Percentiles rank a stretch among this genome's conserved stretches.
Conservation (phyloP, 495 filamentous ascomycete genomes). For the Lindgomyces ingoldianus region DNA sequence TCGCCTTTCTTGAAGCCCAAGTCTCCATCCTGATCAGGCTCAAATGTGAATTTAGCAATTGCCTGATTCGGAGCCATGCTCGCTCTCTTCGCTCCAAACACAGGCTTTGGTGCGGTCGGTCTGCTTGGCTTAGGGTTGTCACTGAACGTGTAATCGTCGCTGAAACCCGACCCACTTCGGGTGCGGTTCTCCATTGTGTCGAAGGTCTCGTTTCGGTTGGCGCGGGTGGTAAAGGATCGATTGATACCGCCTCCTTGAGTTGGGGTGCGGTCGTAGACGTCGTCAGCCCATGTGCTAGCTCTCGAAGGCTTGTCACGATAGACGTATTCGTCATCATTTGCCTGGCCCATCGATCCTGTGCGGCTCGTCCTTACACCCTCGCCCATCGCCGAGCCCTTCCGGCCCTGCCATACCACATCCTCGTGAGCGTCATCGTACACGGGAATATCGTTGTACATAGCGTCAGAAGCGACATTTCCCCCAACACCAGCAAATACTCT, state of each 20-base stretch:
- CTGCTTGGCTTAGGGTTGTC: constrained; percentile 57
- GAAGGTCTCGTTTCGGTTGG: constrained; percentile 53
- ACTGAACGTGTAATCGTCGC: constrained; percentile 49
- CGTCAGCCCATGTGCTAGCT: constrained; percentile 84
- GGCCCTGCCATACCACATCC: constrained; percentile 89
- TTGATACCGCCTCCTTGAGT: constrained; percentile 46
- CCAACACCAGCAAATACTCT: constrained; percentile 74
- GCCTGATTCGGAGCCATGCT: constrained; percentile 78
- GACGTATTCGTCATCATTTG: constrained; percentile 55
- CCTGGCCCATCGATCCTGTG: constrained; percentile 45
- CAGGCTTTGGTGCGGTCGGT: constrained; percentile 85
- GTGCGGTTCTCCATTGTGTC: constrained; percentile 48
- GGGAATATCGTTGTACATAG: constrained; percentile 93
- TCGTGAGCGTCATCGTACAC: constrained; percentile 88
- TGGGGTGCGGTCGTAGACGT: constrained; percentile 73
- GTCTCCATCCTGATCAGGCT: constrained; percentile 90
- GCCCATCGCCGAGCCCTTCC: constrained; percentile 71
- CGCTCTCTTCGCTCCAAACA: constrained; percentile 67
- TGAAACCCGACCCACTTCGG: constrained; percentile 29
- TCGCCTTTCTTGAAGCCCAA: constrained; percentile 97
- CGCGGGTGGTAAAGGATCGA: constrained; percentile 55
- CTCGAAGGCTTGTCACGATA: constrained; percentile 67
- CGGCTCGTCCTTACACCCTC: constrained; percentile 67
- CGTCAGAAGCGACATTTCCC: constrained; percentile 52
- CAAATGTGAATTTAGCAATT: constrained; percentile 86